Base-by-base conservation (phyloP, 805 yeast genomes). In the Yamadazyma laniorum region DNA sequence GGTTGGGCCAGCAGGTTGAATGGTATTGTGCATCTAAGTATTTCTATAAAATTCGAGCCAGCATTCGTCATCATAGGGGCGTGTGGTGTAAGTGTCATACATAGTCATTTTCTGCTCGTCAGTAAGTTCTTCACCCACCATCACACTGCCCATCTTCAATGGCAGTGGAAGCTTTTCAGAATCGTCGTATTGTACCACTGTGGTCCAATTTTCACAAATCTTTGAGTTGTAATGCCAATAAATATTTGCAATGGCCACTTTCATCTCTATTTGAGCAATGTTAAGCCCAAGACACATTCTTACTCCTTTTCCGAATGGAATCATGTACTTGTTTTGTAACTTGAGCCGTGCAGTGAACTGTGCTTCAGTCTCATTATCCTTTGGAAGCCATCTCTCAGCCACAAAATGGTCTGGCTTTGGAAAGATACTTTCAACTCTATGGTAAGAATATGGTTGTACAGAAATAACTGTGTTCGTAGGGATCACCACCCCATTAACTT, bases 281-380 rank as follows among this genome's bases (percentile, higher is more conserved):
- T 82, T 70, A 78, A 79, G 73, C 1, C 91, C 90, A 37, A 82
- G 61, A 51, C 91, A 83, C 88, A 82, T 81, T 45, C 88, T 62
- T 15, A 79, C 67, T 3, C 90, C 91, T 28, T 79, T 74, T 1
- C 90, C 89, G 62, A 84, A 83, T 1, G 84, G 79, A 71, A 82
- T 73, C 69, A 81, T 74, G 47, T 67, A 66, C 36, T 63, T 69
- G 40, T 69, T 66, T 77, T 79, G 81, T 6, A 37, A 38, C 37
- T 59, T 67, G 23, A 73, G 49, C 27, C 81, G 51, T 5, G 40
- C 45, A 5, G 50, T 51, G 50, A 53, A 72, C 3, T 58, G 64
- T 2, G 29, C 48, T 2, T 36, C 48, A 12, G 58, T 37, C 48
- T 74, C 79, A 25, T 52, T 48, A 2, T 49, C 53, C 23, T 58